Conservation (phyloP, 352 stramenopile species). For the Globisporangium carolinianum region DNA sequence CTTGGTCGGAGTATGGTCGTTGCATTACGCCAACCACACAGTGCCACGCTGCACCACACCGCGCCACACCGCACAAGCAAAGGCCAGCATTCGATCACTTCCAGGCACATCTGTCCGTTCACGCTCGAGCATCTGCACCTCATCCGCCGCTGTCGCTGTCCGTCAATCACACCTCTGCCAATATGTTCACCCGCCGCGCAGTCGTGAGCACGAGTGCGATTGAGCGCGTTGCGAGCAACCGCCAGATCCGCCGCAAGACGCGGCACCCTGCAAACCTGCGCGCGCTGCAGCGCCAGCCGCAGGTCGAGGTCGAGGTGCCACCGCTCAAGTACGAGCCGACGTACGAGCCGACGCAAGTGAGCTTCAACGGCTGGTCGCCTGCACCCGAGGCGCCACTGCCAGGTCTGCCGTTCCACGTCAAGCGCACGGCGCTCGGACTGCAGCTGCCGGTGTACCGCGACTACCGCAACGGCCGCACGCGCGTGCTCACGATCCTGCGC, state of each 20-base stretch:
- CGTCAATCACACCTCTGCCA: too few relatives aligned
- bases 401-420: constrained; percentile 66
- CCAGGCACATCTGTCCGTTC: too few relatives aligned
- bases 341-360: constrained; percentile 76
- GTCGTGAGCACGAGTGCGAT: constrained; percentile 38
- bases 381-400: constrained; percentile 57
- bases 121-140: too few relatives aligned
- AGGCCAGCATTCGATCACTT: too few relatives aligned
- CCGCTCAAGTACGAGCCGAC: constrained; percentile 78
- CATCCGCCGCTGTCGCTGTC: too few relatives aligned
- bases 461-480: constrained; percentile 80
- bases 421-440: constrained; percentile 70
- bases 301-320: constrained; percentile 44
- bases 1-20: too few relatives aligned
- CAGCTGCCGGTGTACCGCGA: constrained; percentile 86
- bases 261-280: constrained; percentile 68
- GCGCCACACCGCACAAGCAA: too few relatives aligned
- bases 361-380: constrained; percentile 85
- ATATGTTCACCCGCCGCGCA: constrained; percentile 60
- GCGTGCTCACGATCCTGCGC: constrained; percentile 80
- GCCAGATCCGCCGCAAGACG: constrained; percentile 79
- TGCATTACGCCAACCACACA: too few relatives aligned
- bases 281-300: constrained; percentile 54
- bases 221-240: constrained; percentile 76
- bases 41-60: too few relatives aligned